phyloP scores from a whole-genome alignment of 441 rosid species.

The California macrophylla region DNA sequence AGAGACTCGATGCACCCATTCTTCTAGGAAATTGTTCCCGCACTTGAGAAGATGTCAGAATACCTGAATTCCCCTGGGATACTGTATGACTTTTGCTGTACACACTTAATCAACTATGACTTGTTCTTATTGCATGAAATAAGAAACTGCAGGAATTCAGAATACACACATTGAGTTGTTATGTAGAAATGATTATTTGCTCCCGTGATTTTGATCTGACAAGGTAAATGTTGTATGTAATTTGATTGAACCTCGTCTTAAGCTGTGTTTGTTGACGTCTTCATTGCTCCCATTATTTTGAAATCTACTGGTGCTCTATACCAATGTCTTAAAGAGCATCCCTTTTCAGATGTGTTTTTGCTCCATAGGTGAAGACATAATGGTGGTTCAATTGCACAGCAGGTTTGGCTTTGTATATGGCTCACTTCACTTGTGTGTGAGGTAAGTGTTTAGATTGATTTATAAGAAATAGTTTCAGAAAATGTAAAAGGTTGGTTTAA shows the following conservation, averaged over 20 bases:
- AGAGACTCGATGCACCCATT: slow-evolving; percentile 14
- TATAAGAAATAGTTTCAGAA: too few relatives aligned
- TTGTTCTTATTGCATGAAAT: slow-evolving; percentile 23
- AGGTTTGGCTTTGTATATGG: too few relatives aligned
- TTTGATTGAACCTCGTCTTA: neutral
- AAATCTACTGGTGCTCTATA: neutral
- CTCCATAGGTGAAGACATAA: neutral
- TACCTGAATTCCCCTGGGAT: slow-evolving; percentile 15
- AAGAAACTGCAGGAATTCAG: slow-evolving; percentile 17
- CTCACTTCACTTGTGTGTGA: too few relatives aligned
- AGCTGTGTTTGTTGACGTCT: neutral
- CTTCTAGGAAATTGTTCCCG: slow-evolving; percentile 14
- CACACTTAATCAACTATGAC: slow-evolving; percentile 23
- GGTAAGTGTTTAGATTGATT: too few relatives aligned
- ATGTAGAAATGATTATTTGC: neutral
- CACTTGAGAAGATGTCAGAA: slow-evolving; percentile 18
- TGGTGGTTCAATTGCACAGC: too few relatives aligned
- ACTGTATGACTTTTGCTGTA: slow-evolving; percentile 19
- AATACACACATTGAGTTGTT: slow-evolving; percentile 11
- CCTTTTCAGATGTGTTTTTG: neutral
- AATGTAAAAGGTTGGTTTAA: too few relatives aligned
- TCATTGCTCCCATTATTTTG: neutral
- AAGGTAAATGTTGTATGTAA: neutral
- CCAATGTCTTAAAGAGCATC: neutral
- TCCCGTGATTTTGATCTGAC: neutral